Base-by-base conservation (phyloP, 371 early-diverging fungal species). In the Mucor irregularis region DNA sequence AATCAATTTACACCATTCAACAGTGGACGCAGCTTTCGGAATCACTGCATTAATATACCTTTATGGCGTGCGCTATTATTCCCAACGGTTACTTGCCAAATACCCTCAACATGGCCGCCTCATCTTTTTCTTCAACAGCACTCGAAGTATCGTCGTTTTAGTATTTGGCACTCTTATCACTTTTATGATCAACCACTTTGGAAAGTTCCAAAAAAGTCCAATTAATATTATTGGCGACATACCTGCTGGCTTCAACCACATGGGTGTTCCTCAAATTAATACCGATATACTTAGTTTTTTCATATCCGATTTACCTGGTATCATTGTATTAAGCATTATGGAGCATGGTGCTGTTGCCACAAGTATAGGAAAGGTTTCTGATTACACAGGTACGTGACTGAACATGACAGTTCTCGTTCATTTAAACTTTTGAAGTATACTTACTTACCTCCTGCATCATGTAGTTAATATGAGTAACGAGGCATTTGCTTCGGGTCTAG, bases 281-380 rank as follows among this genome's bases (percentile, higher is more conserved):
- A 53, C 71, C 2, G 62, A 44, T 4, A 7, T 87, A 17, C 49
- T 87, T 2, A 51, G 71, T 4, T 56, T 61, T 11, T 69, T 93
- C 25, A 55, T 66, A 0, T 58, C 74, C 9, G 77, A 87, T 54
- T 51, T 90, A 6, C 78, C 84, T 3, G 84, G 86, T 21, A 80
- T 91, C 16, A 74, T 87, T 9, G 73, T 94, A n/a, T 78, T 95
- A 10, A 63, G 84, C 35, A 74, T 95, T 40, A 73, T 95, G 70
- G 96, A 96, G 68, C 93, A 93, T 63, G 84, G 92, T 61, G 90
- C 94, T 6, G 87, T 95, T 45, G 74, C 85, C 46, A 89, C 89
- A 62, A 87, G 89, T 40, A 87, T 92, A 59, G 94, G 68, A 77
- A 89, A 76, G 76, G 74, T 61, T 61, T 84, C 81, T n/a, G 71